These are phyloP conservation scores for Kandelia obovata DNA, from an alignment of 345 rosid genomes.

Conservation along the genomic window DNA sequence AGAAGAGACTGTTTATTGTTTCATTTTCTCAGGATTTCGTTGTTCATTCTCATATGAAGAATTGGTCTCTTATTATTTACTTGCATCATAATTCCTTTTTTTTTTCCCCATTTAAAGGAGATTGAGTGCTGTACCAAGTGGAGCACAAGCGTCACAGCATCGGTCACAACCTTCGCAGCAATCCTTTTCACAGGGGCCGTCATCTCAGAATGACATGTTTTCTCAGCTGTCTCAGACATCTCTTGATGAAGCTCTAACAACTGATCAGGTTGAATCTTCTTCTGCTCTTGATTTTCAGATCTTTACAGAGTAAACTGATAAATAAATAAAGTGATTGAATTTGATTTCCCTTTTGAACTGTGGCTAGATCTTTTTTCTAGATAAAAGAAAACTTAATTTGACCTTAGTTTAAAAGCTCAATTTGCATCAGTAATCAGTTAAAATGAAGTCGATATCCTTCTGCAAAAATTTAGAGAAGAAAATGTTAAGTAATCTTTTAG, in stretches of 20 bases:
- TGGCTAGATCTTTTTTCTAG: too few species aligned
- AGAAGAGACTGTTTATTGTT: too few species aligned
- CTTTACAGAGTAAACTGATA: neutral
- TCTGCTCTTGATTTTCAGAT: neutral
- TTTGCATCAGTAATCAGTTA: too few species aligned
- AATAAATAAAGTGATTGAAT: neutral
- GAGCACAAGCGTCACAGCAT: conserved; percentile 61
- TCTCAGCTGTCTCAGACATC: conserved; percentile 86
- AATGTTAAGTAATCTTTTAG: too few species aligned
- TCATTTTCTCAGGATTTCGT: too few species aligned
- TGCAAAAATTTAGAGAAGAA: too few species aligned
- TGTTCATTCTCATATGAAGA: neutral
- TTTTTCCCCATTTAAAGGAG: conserved; percentile 41
- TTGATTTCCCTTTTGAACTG: neutral
- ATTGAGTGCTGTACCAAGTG: conserved; percentile 37
- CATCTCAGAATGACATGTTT: conserved; percentile 72
- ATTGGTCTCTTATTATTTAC: neutral
- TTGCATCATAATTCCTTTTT: neutral
- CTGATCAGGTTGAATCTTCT: conserved; percentile 56
- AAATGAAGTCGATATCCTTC: too few species aligned
- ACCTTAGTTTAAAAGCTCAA: neutral
- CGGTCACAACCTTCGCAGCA: conserved; percentile 78
- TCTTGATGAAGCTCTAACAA: conserved; percentile 48
- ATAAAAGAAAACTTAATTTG: too few species aligned
- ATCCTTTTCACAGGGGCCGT: conserved; percentile 79